phyloP scores from a whole-genome alignment of 495 filamentous ascomycete species.

The Penicillium goetzii region DNA sequence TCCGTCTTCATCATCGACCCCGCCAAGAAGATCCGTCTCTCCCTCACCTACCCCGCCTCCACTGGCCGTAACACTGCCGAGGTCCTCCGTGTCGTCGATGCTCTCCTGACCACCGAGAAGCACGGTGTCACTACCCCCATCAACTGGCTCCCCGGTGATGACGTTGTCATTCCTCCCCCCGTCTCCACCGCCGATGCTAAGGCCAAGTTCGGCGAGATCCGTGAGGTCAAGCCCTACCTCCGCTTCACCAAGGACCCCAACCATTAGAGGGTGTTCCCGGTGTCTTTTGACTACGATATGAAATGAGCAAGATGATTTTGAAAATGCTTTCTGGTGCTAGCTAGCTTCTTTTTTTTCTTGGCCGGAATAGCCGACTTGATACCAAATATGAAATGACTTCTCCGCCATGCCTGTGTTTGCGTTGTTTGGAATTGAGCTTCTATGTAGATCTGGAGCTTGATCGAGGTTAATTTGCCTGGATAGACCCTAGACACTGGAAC shows the following conservation, averaged over 20 bases:
- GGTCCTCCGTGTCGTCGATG: conserved; percentile 67
- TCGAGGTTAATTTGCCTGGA: background rate
- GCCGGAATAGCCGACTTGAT: conserved; percentile 24
- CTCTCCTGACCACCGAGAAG: conserved; percentile 65
- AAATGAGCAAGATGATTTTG: conserved; percentile 19
- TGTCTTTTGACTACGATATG: conserved; percentile 20
- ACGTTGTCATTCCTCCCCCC: conserved; percentile 68
- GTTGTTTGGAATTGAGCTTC: background rate
- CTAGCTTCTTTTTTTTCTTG: conserved; percentile 14
- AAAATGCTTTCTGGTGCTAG: conserved; percentile 6
- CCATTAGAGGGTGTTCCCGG: conserved; percentile 33
- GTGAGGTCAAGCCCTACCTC: conserved; percentile 65
- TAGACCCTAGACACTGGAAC: background rate
- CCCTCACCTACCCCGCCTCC: conserved; percentile 69
- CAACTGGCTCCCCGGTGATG: conserved; percentile 65
- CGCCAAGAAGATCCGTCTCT: conserved; percentile 67
- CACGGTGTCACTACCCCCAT: conserved; percentile 67
- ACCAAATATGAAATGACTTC: conserved; percentile 30
- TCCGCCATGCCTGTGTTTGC: conserved; percentile 7
- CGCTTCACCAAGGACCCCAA: conserved; percentile 50
- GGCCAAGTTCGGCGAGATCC: conserved; percentile 68
- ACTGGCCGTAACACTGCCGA: conserved; percentile 68
- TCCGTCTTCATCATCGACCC: conserved; percentile 74
- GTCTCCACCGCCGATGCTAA: conserved; percentile 65
- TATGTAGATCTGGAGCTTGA: background rate